Conservation (phyloP, 2,329 filamentous ascomycete species). For the Sclerotinia nivalis region DNA sequence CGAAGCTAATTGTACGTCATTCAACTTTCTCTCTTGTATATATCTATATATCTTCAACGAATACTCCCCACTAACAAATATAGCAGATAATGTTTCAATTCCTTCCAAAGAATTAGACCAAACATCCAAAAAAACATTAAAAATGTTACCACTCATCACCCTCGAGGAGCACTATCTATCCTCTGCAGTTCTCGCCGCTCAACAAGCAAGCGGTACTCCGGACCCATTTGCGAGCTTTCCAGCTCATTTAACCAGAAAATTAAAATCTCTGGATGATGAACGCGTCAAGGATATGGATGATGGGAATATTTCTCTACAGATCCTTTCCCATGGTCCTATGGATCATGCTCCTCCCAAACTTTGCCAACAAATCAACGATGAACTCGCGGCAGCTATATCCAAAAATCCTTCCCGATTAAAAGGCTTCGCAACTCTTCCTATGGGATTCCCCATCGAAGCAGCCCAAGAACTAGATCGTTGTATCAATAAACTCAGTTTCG, state of each 20-base stretch:
- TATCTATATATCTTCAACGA: neutral
- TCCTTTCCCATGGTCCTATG: slow-evolving; percentile 40
- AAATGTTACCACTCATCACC: slow-evolving; percentile 42
- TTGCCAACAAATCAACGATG: slow-evolving; percentile 40
- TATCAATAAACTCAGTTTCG: slow-evolving; percentile 48
- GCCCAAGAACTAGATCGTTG: slow-evolving; percentile 45
- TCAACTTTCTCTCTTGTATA: neutral
- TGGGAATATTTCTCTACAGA: slow-evolving; percentile 35
- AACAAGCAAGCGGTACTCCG: slow-evolving; percentile 7
- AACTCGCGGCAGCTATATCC: slow-evolving; percentile 40
- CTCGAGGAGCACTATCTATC: slow-evolving; percentile 47
- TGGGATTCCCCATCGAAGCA: slow-evolving; percentile 43
- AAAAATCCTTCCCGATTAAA: slow-evolving; percentile 44
- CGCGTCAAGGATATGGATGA: slow-evolving; percentile 38
- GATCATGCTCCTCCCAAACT: slow-evolving; percentile 25
- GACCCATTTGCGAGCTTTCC: slow-evolving; percentile 38
- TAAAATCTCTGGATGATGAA: slow-evolving; percentile 29
- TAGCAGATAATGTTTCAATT: too few species aligned
- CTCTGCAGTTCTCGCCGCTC: slow-evolving; percentile 25
- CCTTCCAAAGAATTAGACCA: neutral
- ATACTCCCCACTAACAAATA: neutral
- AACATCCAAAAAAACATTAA: neutral
- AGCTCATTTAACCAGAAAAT: slow-evolving; percentile 30
- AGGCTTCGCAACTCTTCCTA: slow-evolving; percentile 48
- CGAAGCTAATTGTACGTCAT: slow-evolving; percentile 1